Base-by-base conservation (phyloP, 768 basidiomycete species). In the Chalciporus piperatus region DNA sequence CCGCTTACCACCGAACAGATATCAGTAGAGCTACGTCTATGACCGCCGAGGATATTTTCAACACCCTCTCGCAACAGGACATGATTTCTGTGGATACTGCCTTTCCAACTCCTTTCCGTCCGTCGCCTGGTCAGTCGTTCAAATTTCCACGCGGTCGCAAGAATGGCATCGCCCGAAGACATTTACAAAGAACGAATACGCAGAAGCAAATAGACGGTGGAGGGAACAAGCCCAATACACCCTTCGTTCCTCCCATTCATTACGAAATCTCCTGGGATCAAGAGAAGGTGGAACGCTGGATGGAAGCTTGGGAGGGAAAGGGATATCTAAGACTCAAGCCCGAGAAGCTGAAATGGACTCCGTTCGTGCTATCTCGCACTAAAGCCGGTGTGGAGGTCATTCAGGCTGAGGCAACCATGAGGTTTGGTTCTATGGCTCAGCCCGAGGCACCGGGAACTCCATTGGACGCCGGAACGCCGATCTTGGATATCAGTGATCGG, bases 301-400 rank as follows among this genome's bases (percentile, higher is more conserved):
- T 97, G 49, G 71, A 70, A 38, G 77, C 76, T 48, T 89, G 90
- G 83, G 84, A 87, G 55, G 67, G 70, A 39, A 97, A 94, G 70
- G 89, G 87, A 5, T 89, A 92, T 59, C 62, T 93, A 53, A 79
- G 70, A 57, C 73, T 92, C 51, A 82, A 80, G 58, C 85, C 93
- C 1, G 92, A 96, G 62, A 84, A 84, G 67, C 76, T 98, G 54
- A 93, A 92, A 63, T 99, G 96, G 90, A 95, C 86, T 55, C 96
- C 96, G 23, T 98, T 96, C 70, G 72, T 97, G 35, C 69, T 92
- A 40, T 75, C 84, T 6, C 74, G 80, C 47, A 70, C 66, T 39
- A 68, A 66, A 56, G 55, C 55, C 3, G 64, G 60, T n/a, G 63
- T 54, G 12, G 63, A 71, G 45, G 39, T 64, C 23, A 48, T 64